Evolutionary conservation across 2,329 filamentous ascomycete genomes (phyloP).

Genomic region (Pseudopithomyces chartarum): DNA sequence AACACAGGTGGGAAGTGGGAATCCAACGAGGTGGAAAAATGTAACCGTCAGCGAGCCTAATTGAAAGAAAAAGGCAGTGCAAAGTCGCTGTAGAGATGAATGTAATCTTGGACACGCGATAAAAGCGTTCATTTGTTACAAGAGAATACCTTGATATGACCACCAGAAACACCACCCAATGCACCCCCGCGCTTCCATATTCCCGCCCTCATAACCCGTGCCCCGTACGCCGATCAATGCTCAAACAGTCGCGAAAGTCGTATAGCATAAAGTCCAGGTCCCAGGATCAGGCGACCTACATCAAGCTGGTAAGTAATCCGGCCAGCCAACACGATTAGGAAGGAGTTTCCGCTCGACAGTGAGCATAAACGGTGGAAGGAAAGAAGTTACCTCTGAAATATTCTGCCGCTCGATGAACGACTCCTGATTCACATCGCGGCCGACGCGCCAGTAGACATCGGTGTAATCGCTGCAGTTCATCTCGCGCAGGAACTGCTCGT

Average conservation of each 20-base stretch:
- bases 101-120: too few species aligned
- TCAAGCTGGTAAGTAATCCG: background rate
- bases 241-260: background rate
- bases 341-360: background rate
- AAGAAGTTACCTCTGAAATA: slow-evolving; percentile 45
- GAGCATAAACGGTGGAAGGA: background rate
- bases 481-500: slow-evolving; percentile 90
- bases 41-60: too few species aligned
- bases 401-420: slow-evolving; percentile 75
- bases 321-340: background rate
- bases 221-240: background rate
- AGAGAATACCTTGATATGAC: too few species aligned
- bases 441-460: slow-evolving; percentile 89
- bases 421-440: slow-evolving; percentile 81
- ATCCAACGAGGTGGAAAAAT: too few species aligned
- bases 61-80: too few species aligned
- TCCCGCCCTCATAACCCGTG: too few species aligned
- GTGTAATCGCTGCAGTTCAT: slow-evolving; percentile 96
- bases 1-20: too few species aligned
- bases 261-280: background rate
- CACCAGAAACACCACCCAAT: too few species aligned
- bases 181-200: too few species aligned
- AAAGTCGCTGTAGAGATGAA: too few species aligned
- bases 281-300: slow-evolving; percentile 6
- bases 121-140: too few species aligned